Percentiles rank a stretch among this genome's conserved stretches.
phyloP scores from a whole-genome alignment of 345 rosid genomes.

The Syzygium aqueum region DNA sequence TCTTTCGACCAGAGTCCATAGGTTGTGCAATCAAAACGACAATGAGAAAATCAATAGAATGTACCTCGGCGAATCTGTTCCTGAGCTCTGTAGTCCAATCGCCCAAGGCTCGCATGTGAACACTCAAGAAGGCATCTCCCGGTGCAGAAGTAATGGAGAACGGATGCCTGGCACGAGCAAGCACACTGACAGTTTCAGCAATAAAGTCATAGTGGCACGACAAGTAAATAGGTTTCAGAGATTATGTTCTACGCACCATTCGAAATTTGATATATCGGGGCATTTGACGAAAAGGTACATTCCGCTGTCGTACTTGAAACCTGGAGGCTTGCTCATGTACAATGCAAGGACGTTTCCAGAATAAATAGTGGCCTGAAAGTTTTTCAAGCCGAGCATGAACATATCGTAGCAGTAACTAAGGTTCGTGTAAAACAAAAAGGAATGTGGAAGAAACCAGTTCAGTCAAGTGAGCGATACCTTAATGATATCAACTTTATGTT shows the following conservation, averaged over 20 bases:
- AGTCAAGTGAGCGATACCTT: slow-evolving; percentile 32
- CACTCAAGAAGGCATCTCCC: slow-evolving; percentile 72
- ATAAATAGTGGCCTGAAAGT: slow-evolving; percentile 71
- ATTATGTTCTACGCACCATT: slow-evolving; percentile 42
- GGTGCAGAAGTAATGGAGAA: slow-evolving; percentile 98
- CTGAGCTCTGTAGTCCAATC: slow-evolving; percentile 14
- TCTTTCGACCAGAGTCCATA: not conserved
- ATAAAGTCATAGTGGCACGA: not conserved
- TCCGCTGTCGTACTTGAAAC: slow-evolving; percentile 80
- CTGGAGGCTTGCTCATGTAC: slow-evolving; percentile 74
- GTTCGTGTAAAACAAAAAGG: not conserved
- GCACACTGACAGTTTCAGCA: not conserved
- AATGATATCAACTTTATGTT: slow-evolving; percentile 45
- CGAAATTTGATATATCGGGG: slow-evolving; percentile 65
- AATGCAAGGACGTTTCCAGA: slow-evolving; percentile 88
- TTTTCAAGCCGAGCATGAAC: not conserved
- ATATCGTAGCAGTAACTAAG: not conserved
- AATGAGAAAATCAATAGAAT: not conserved
- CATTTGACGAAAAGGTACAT: slow-evolving; percentile 92
- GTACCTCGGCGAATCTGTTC: slow-evolving; percentile 45
- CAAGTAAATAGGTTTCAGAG: not conserved
- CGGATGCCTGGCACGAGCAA: slow-evolving; percentile 59
- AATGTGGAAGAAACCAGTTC: not conserved
- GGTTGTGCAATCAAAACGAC: not conserved
- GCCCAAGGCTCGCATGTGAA: slow-evolving; percentile 72